phyloP scores from a whole-genome alignment of 495 filamentous ascomycete species.

The Durotheca rogersii region DNA sequence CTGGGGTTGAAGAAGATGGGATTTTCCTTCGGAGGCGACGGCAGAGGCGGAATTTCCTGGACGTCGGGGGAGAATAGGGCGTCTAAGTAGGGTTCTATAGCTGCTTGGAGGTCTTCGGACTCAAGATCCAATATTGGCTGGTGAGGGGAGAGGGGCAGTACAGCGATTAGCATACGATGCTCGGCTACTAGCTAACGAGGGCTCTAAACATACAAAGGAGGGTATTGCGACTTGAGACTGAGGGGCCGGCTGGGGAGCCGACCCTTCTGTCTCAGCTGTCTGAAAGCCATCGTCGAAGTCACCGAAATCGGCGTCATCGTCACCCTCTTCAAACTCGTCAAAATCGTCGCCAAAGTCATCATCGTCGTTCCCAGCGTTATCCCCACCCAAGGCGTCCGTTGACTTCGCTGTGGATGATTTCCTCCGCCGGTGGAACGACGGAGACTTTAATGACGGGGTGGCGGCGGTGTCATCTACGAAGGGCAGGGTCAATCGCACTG shows the following conservation, averaged over 20 bases:
- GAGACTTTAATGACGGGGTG: slow-evolving; percentile 36
- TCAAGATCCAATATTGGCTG: slow-evolving; percentile 72
- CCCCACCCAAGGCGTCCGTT: slow-evolving; percentile 36
- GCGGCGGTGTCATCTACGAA: slow-evolving; percentile 42
- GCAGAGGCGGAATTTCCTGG: slow-evolving; percentile 51
- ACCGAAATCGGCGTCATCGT: slow-evolving; percentile 74
- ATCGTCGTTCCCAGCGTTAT: slow-evolving; percentile 46
- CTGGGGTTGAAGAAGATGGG: slow-evolving; percentile 67
- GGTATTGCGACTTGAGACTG: slow-evolving; percentile 54
- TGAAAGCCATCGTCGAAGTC: slow-evolving; percentile 90
- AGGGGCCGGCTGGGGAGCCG: slow-evolving; percentile 46
- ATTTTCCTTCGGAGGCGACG: slow-evolving; percentile 49
- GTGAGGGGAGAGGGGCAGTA: too few relatives aligned
- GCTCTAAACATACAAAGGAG: slow-evolving; percentile 45
- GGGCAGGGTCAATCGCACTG: slow-evolving; percentile 39
- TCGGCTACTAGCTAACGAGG: slow-evolving; percentile 35
- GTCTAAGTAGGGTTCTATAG: slow-evolving; percentile 55
- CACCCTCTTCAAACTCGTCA: slow-evolving; percentile 91
- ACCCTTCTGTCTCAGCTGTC: slow-evolving; percentile 54
- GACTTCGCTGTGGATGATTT: slow-evolving; percentile 45
- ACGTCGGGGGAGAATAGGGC: slow-evolving; percentile 58
- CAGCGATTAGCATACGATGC: slow-evolving; percentile 39
- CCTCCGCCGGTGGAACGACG: slow-evolving; percentile 32
- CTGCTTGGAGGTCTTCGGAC: slow-evolving; percentile 50
- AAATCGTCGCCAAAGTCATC: slow-evolving; percentile 83